These are phyloP conservation scores for Aspergillus flavus DNA, from an alignment of 2,329 filamentous ascomycete genomes.

Conservation along the genomic window DNA sequence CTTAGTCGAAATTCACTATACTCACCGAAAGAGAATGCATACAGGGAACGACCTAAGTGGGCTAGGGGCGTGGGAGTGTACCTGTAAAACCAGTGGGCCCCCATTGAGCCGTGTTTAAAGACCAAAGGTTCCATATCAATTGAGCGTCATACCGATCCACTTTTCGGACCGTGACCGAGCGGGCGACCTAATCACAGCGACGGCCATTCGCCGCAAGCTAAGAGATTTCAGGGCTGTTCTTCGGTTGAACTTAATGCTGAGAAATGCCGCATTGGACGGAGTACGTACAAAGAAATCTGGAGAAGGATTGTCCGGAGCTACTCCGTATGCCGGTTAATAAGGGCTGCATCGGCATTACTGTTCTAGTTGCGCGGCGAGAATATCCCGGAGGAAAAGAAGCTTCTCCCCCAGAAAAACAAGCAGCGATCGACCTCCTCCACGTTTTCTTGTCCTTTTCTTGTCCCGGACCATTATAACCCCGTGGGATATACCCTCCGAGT, in stretches of 20 bases:
- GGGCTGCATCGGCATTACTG: not conserved
- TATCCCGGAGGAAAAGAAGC: not conserved
- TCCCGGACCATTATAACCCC: not conserved
- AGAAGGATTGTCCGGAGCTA: not conserved
- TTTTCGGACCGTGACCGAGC: conserved; percentile 4
- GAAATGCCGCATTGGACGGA: not conserved
- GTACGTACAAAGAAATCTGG: not conserved
- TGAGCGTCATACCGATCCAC: conserved; percentile 1
- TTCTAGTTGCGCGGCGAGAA: not conserved
- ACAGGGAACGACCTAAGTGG: not conserved
- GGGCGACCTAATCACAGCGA: not conserved
- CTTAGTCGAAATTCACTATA: not conserved
- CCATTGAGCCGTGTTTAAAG: not conserved
- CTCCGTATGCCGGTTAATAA: not conserved
- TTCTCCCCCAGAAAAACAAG: not conserved
- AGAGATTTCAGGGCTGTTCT: not conserved
- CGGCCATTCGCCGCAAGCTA: not conserved
- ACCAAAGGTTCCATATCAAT: not conserved
- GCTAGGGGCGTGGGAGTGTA: not conserved
- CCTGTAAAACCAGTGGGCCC: not conserved
- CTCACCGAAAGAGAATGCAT: not conserved
- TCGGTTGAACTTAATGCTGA: not conserved
- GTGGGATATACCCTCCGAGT: not conserved
- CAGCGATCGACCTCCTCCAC: not conserved
- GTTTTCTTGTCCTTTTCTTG: not conserved